Evolutionary conservation across 106 monocot genomes (phyloP).

Genomic region (Dioscorea zingiberensis): DNA sequence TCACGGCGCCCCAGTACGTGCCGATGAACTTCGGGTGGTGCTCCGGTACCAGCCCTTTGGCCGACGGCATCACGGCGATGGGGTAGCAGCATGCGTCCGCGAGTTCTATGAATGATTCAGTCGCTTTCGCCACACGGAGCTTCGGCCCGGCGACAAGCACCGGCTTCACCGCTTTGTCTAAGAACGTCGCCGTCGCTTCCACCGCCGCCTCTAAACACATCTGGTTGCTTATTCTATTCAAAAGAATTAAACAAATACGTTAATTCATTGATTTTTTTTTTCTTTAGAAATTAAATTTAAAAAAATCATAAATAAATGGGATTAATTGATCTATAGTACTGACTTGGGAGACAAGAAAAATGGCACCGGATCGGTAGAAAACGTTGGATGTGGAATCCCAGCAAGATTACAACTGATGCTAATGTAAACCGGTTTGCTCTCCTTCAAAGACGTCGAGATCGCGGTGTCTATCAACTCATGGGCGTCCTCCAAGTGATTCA

Average conservation of each 20-base stretch:
- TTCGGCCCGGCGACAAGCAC: conserved; percentile 36
- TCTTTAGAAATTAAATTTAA: too few relatives aligned
- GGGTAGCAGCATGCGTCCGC: conserved; percentile 29
- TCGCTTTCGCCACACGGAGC: conserved; percentile 30
- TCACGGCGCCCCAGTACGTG: conserved; percentile 48
- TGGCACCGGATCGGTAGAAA: conserved; percentile 41
- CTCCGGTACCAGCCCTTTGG: conserved; percentile 38
- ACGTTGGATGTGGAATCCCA: conserved; percentile 38
- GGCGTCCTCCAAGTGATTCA: conserved; percentile 48
- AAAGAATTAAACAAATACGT: too few relatives aligned
- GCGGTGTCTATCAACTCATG: conserved; percentile 49
- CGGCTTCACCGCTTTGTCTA: conserved; percentile 49
- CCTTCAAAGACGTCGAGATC: conserved; percentile 49
- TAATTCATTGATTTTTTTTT: too few relatives aligned
- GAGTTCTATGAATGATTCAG: conserved; percentile 27
- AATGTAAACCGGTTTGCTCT: conserved; percentile 56
- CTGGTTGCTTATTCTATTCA: conserved; percentile 17
- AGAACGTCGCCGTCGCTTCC: conserved; percentile 26
- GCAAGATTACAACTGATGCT: conserved; percentile 52
- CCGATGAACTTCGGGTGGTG: conserved; percentile 36
- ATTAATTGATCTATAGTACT: too few relatives aligned
- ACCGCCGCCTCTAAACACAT: conserved; percentile 30
- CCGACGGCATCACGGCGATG: conserved; percentile 33
- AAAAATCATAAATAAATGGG: too few relatives aligned
- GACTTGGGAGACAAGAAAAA: conserved; percentile 33